These are phyloP conservation scores for Fraxinus pennsylvanica DNA, from an alignment of 257 asterid genomes.

Conservation along the genomic window DNA sequence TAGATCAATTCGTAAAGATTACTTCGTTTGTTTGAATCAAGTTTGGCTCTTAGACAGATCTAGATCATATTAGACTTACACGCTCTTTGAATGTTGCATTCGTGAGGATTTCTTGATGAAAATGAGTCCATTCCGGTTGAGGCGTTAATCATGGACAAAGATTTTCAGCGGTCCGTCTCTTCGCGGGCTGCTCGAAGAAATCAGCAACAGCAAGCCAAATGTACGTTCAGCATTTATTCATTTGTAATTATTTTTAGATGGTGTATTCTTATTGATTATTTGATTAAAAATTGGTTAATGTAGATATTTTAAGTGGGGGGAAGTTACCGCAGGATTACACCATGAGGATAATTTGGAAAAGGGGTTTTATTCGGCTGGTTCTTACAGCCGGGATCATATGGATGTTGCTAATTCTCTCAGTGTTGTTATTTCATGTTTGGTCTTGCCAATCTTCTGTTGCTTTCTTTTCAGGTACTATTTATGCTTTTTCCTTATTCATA, in stretches of 20 bases:
- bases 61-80: not conserved
- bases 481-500: not conserved
- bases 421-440: slow-evolving; percentile 57
- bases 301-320: slow-evolving; percentile 42
- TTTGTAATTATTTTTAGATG: not conserved
- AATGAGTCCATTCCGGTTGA: not conserved
- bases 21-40: not conserved
- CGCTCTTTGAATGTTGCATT: not conserved
- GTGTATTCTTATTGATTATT: slow-evolving; percentile 14
- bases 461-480: slow-evolving; percentile 46
- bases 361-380: slow-evolving; percentile 57
- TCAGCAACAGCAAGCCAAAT: slow-evolving; percentile 44
- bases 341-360: slow-evolving; percentile 53
- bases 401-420: slow-evolving; percentile 60
- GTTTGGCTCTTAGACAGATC: slow-evolving; percentile 24
- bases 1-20: not conserved
- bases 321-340: slow-evolving; percentile 46
- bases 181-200: slow-evolving; percentile 54
- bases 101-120: not conserved
- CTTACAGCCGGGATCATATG: slow-evolving; percentile 60
- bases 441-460: slow-evolving; percentile 60
- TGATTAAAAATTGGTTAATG: slow-evolving; percentile 18
- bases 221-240: slow-evolving; percentile 17
- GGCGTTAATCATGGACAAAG: slow-evolving; percentile 45
- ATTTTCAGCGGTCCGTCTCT: slow-evolving; percentile 42